These are phyloP conservation scores for Cryptococcus sp. DNA, from an alignment of 1,284 basidiomycete species.

Conservation along the genomic window DNA sequence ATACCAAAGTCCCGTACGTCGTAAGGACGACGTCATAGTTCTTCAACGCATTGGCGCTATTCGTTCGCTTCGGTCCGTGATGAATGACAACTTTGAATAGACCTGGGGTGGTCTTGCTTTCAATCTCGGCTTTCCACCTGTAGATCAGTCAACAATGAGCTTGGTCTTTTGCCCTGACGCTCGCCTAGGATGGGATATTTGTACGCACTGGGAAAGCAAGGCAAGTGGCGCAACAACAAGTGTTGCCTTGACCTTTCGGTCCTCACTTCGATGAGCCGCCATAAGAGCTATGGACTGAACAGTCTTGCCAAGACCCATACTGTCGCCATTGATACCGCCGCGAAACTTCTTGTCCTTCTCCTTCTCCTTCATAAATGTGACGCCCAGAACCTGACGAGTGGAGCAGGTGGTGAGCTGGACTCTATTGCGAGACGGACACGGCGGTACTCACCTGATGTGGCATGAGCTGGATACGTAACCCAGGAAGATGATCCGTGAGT, in stretches of 20 bases:
- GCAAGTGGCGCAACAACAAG: constrained; percentile 54
- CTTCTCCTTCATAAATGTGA: constrained; percentile 51
- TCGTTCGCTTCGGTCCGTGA: constrained; percentile 43
- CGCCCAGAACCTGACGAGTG: constrained; percentile 37
- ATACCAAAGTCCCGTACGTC: constrained; percentile 42
- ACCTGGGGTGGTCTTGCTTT: constrained; percentile 41
- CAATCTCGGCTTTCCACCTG: constrained; percentile 54
- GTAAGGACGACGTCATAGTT: constrained; percentile 51
- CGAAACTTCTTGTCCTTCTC: constrained; percentile 36
- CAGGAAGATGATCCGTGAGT: constrained; percentile 30
- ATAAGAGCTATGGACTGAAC: constrained; percentile 53
- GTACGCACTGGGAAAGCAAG: constrained; percentile 47
- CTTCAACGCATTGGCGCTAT: constrained; percentile 35
- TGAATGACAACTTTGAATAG: constrained; percentile 45
- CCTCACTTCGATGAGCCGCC: constrained; percentile 40
- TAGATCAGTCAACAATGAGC: constrained; percentile 1
- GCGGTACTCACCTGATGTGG: constrained; percentile 41
- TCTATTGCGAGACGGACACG: background rate
- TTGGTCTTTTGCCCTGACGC: background rate
- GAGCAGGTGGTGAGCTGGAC: background rate
- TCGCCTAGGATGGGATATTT: background rate
- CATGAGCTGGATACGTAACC: constrained; percentile 42
- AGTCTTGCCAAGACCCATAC: constrained; percentile 46
- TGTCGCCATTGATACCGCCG: constrained; percentile 50
- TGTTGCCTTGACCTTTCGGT: constrained; percentile 47